A percentile compares a stretch with the other conserved stretches of the same genome.
These are phyloP conservation scores for Mortierella alpina DNA, from an alignment of 192 early-diverging fungal species.

Conservation along the genomic window DNA sequence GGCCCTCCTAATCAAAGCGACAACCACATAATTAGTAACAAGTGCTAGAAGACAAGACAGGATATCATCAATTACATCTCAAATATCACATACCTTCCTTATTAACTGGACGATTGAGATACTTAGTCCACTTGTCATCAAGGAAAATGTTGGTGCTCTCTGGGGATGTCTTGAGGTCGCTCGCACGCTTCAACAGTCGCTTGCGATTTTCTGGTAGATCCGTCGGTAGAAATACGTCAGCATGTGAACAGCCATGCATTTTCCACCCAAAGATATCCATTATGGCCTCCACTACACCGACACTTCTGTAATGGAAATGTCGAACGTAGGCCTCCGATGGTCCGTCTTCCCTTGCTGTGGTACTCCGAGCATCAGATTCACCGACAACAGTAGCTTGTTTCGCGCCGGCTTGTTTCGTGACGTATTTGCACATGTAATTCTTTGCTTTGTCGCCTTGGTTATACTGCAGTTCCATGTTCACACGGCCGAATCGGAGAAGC, in stretches of 20 bases:
- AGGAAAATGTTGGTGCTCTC: constrained; percentile 19
- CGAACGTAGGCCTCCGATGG: constrained; percentile 11
- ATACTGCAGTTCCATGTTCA: constrained; percentile 32
- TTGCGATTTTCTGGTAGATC: constrained; percentile 2
- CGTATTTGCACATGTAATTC: constrained; percentile 27
- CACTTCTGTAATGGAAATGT: constrained; percentile 39
- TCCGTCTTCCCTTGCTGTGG: neutral
- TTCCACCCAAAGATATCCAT: constrained; percentile 38
- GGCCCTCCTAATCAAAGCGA: neutral
- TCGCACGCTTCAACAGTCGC: neutral
- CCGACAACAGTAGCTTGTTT: constrained; percentile 12
- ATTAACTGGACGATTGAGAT: constrained; percentile 3
- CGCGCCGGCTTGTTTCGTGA: constrained; percentile 20
- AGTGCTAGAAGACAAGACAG: neutral
- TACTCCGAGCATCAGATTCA: neutral
- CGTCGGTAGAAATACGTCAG: constrained; percentile 2
- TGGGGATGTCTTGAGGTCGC: neutral
- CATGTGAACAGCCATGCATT: constrained; percentile 1
- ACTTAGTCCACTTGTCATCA: constrained; percentile 14
- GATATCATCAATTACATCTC: neutral
- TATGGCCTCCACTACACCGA: constrained; percentile 28
- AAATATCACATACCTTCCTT: neutral
- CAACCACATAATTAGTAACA: neutral
- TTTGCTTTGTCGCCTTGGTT: constrained; percentile 27
- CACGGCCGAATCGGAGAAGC: constrained; percentile 23